These are phyloP conservation scores for Phytophthora aleatoria DNA, from an alignment of 352 stramenopile genomes.

Conservation along the genomic window DNA sequence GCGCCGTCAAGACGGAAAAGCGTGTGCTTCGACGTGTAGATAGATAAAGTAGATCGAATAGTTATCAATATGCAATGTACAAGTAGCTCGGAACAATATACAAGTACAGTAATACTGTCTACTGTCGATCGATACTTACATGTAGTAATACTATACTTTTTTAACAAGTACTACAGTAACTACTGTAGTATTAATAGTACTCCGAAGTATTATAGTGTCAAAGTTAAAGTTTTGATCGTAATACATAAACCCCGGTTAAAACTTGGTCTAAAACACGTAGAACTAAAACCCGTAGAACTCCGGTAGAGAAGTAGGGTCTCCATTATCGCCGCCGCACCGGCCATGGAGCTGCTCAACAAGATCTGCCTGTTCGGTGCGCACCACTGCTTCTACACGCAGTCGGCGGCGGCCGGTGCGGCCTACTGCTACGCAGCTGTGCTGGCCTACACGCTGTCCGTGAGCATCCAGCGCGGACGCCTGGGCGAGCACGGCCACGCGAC, in stretches of 20 bases:
- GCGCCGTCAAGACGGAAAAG: constrained; percentile 32
- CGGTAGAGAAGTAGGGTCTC: constrained; percentile 8
- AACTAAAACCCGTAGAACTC: too few species aligned
- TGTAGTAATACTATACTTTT: too few species aligned
- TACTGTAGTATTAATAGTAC: too few species aligned
- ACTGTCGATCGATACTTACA: too few species aligned
- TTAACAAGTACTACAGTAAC: too few species aligned
- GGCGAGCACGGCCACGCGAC: constrained; percentile 85
- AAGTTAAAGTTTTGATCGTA: neutral
- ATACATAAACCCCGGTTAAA: neutral
- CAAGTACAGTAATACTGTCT: too few species aligned
- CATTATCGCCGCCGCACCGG: neutral
- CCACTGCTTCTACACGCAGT: constrained; percentile 83
- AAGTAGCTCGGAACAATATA: neutral
- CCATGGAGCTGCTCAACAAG: constrained; percentile 54
- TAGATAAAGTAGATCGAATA: constrained; percentile 23
- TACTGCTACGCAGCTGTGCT: constrained; percentile 74
- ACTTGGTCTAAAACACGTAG: neutral
- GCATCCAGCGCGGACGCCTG: constrained; percentile 68
- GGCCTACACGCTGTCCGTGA: constrained; percentile 76
- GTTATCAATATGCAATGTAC: constrained; percentile 9
- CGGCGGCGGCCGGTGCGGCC: constrained; percentile 57
- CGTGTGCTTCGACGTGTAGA: constrained; percentile 44
- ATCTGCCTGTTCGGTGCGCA: constrained; percentile 76
- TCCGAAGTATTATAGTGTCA: too few species aligned